Evolutionary conservation across 2,329 filamentous ascomycete genomes (phyloP).

Genomic region (Lecanoromycetidae sp.): DNA sequence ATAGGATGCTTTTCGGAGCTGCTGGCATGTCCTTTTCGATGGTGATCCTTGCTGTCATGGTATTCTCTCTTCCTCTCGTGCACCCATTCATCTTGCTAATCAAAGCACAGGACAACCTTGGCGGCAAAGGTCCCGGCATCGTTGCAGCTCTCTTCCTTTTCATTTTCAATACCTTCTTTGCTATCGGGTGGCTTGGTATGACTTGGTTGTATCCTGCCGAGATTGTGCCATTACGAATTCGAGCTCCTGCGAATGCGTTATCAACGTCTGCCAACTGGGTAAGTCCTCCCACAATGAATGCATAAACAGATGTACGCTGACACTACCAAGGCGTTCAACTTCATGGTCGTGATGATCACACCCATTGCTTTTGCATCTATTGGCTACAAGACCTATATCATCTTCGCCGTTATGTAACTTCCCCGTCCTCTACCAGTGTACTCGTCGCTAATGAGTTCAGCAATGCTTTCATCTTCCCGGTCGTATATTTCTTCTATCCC

Average conservation of each 20-base stretch:
- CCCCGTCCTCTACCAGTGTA: neutral
- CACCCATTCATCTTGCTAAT: neutral
- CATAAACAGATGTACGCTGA: neutral
- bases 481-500: slow-evolving; percentile 50
- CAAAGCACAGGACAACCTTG: slow-evolving; percentile 24
- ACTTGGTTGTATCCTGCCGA: slow-evolving; percentile 53
- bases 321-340: slow-evolving; percentile 36
- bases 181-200: slow-evolving; percentile 48
- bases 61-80: neutral
- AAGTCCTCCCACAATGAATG: neutral
- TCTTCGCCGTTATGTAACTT: slow-evolving; percentile 41
- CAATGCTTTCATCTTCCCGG: slow-evolving; percentile 44
- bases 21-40: slow-evolving; percentile 53
- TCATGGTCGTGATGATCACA: slow-evolving; percentile 56
- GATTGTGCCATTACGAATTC: slow-evolving; percentile 47
- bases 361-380: slow-evolving; percentile 48
- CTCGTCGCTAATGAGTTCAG: slow-evolving; percentile 21
- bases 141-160: slow-evolving; percentile 45
- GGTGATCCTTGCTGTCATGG: slow-evolving; percentile 42
- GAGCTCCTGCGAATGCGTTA: slow-evolving; percentile 52
- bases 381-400: slow-evolving; percentile 43
- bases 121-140: slow-evolving; percentile 29
- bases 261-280: slow-evolving; percentile 51
- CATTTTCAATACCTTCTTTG: slow-evolving; percentile 51
- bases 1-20: slow-evolving; percentile 54